phyloP scores from a whole-genome alignment of 176 grass and related monocot species.

The Paspalum notatum region DNA sequence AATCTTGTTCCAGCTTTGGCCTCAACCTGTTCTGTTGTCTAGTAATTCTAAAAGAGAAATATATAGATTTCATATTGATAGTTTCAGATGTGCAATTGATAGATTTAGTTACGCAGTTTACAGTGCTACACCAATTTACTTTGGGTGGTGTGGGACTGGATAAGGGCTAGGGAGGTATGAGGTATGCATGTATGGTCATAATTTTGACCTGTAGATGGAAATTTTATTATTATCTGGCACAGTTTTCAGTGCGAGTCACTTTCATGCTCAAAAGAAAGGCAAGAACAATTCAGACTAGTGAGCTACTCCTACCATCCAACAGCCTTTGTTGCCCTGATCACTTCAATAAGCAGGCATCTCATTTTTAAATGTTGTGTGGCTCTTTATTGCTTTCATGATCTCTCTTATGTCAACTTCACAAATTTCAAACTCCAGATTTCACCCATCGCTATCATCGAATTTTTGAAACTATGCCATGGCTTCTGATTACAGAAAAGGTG shows the following conservation, averaged over 20 bases:
- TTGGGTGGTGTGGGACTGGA: neutral
- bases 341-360: constrained; percentile 1
- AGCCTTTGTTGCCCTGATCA: neutral
- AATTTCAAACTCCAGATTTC: neutral
- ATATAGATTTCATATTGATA: neutral
- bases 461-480: neutral
- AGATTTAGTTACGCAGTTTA: neutral
- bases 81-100: no score
- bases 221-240: neutral
- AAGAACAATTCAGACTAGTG: constrained; percentile 6
- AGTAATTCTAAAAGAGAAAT: neutral
- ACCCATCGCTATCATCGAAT: neutral
- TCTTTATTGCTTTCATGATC: constrained; percentile 20
- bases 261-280: constrained; percentile 34
- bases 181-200: neutral
- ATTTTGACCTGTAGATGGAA: neutral
- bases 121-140: neutral
- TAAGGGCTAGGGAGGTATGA: neutral
- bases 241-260: constrained; percentile 14
- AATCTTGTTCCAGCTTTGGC: neutral
- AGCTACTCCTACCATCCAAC: constrained; percentile 42
- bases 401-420: constrained; percentile 32
- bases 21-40: neutral
- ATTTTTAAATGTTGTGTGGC: constrained; percentile 18
- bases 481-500: neutral